Evolutionary conservation across 106 monocot species (phyloP).

Genomic region (Triglochin maritima): DNA sequence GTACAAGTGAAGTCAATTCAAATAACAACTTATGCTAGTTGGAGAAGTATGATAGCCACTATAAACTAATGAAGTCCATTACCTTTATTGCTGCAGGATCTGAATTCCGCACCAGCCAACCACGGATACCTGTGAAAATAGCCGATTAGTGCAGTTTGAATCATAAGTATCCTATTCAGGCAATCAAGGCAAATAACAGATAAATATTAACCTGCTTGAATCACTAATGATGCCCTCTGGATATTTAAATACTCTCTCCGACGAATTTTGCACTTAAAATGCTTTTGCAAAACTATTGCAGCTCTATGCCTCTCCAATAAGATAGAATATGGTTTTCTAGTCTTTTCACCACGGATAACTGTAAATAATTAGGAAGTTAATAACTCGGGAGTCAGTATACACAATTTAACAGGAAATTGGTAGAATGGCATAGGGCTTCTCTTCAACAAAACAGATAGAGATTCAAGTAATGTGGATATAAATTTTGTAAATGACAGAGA

Average conservation of each 20-base stretch:
- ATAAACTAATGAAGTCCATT: background rate
- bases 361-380: background rate
- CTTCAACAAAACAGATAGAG: too few species aligned
- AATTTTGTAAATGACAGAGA: too few species aligned
- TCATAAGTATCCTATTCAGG: too few species aligned
- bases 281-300: slow-evolving; percentile 52
- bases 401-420: too few species aligned
- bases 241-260: slow-evolving; percentile 47
- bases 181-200: background rate
- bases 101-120: slow-evolving; percentile 50
- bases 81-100: slow-evolving; percentile 33
- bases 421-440: too few species aligned
- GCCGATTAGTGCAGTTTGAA: background rate
- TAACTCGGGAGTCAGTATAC: too few species aligned
- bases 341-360: slow-evolving; percentile 73
- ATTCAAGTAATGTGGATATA: too few species aligned
- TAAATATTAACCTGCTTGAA: slow-evolving; percentile 68
- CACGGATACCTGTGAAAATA: slow-evolving; percentile 55
- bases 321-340: slow-evolving; percentile 32
- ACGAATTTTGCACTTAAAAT: slow-evolving; percentile 30
- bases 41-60: too few species aligned
- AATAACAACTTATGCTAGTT: too few species aligned
- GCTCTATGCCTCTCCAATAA: slow-evolving; percentile 47
- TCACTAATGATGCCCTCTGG: slow-evolving; percentile 49
- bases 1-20: too few species aligned